phyloP scores from a whole-genome alignment of 1,139 yeast species.

The Geotrichum macrosporum region DNA sequence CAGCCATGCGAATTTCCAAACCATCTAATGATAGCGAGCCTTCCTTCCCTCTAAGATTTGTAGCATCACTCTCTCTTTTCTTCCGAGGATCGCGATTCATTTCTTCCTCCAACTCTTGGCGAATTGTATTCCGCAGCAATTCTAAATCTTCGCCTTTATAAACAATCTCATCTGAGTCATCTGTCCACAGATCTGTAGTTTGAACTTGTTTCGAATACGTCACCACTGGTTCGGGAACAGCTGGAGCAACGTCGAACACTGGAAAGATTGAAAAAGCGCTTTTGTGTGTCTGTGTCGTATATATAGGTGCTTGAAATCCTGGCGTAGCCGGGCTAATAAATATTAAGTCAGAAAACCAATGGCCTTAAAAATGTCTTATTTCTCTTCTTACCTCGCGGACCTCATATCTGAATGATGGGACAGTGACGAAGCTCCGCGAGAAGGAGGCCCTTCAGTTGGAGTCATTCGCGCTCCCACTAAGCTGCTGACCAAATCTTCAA shows the following conservation, averaged over 20 bases:
- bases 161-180: constrained; percentile 9
- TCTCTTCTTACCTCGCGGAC: constrained; percentile 5
- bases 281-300: not conserved
- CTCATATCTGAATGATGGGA: constrained; percentile 15
- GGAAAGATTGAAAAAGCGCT: constrained; percentile 10
- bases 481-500: constrained; percentile 28
- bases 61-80: constrained; percentile 12
- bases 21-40: constrained; percentile 10
- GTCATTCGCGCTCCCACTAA: constrained; percentile 22
- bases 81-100: constrained; percentile 11
- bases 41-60: constrained; percentile 7
- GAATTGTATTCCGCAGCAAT: constrained; percentile 9
- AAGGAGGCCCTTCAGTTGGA: constrained; percentile 7
- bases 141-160: constrained; percentile 14
- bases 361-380: not conserved
- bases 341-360: not conserved
- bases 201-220: constrained; percentile 34
- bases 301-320: constrained; percentile 1
- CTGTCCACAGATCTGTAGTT: constrained; percentile 2
- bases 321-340: constrained; percentile 8
- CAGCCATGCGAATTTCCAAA: constrained; percentile 8
- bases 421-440: constrained; percentile 16
- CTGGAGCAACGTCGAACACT: constrained; percentile 16
- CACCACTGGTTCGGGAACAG: constrained; percentile 18
- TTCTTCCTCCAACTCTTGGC: constrained; percentile 22